Evolutionary conservation across 176 grass and related monocot species (phyloP), one percentile per base, ranked within the genome.

Genomic region (barley (Hordeum vulgare)): DNA sequence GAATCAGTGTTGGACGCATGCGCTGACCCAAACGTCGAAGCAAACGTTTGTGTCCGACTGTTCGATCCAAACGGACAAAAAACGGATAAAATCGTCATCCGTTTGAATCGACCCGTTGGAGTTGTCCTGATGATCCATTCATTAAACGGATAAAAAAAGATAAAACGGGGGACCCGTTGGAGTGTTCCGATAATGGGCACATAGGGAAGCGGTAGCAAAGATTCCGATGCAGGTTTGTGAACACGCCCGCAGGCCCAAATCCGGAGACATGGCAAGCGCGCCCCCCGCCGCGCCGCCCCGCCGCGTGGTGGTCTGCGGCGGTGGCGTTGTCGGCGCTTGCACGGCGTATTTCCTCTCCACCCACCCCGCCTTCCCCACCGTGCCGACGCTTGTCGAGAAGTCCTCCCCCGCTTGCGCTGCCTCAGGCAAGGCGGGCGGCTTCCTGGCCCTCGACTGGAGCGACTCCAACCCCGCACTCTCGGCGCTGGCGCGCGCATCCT

Each of bases 361-460:
- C 18, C 92, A 89, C 21, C 21, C 86, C 1, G 31, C 66, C 9
- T 82, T 77, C 9, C 81, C 88, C 8, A 82, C 81, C 14, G 53
- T 80, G 6, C 86, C 92, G 25, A 95, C 91, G 21, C 76, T 95
- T 14, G 2, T 98, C 34, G 93, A 98, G 86, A 86, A 81, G 49
- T 95, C 61, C 71, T 63, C 93, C 66, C 87, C 91, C 6, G 93
- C 96, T 17, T 95, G 96, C 84, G 96, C 89, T 35, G 93, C 96
- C 76, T 95, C 93, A 15, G 93, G 96, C 33, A 98, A 98, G 80
- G 93, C 90, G 36, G 93, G 91, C 31, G 91, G 93, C 7, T 95
- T 98, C 86, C 93, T 98, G 37, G 91, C 96, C 28, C 93, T 98
- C 62, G 96, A 95, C 80, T 98, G 96, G 96, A 90, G 87, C 76